Percentiles rank a stretch among this genome's conserved stretches.
Conservation (phyloP, 768 basidiomycete genomes). For the Mycena amicta region DNA sequence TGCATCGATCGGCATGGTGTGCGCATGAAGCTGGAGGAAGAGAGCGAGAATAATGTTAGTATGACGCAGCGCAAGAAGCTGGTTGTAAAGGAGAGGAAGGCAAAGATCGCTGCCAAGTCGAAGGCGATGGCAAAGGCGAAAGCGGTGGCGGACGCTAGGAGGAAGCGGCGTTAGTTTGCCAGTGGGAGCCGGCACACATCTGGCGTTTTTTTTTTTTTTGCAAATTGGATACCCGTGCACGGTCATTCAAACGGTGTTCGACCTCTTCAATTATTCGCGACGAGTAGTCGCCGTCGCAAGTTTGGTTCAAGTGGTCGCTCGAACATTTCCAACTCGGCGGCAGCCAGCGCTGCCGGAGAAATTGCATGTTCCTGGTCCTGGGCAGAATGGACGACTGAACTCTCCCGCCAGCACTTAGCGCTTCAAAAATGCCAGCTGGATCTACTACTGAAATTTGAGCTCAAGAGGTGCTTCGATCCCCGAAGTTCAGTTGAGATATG, state of each 20-base stretch:
- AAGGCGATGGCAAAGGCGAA: constrained; percentile 38
- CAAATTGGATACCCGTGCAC: too few species aligned
- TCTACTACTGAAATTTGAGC: too few species aligned
- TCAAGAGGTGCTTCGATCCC: too few species aligned
- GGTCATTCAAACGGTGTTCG: too few species aligned
- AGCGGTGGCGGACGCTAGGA: not conserved
- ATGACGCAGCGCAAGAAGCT: constrained; percentile 73
- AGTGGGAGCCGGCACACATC: too few species aligned
- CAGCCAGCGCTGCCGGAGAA: too few species aligned
- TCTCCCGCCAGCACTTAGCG: too few species aligned
- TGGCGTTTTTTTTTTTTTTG: too few species aligned
- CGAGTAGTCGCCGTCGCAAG: not conserved
- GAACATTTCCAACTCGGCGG: not conserved
- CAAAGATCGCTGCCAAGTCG: constrained; percentile 39
- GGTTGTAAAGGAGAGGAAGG: constrained; percentile 4
- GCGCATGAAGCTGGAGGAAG: constrained; percentile 49
- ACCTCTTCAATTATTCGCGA: not conserved
- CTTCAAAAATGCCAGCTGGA: too few species aligned
- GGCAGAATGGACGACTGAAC: too few species aligned
- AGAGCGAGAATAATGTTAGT: constrained; percentile 60
- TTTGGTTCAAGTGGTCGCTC: not conserved
- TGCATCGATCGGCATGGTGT: constrained; percentile 62
- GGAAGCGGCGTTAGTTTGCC: not conserved
- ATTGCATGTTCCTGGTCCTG: too few species aligned
- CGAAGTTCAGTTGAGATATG: too few species aligned